Evolutionary conservation across 345 rosid genomes (phyloP), one percentile per base, ranked within the genome.

Genomic region (Salix exigua): DNA sequence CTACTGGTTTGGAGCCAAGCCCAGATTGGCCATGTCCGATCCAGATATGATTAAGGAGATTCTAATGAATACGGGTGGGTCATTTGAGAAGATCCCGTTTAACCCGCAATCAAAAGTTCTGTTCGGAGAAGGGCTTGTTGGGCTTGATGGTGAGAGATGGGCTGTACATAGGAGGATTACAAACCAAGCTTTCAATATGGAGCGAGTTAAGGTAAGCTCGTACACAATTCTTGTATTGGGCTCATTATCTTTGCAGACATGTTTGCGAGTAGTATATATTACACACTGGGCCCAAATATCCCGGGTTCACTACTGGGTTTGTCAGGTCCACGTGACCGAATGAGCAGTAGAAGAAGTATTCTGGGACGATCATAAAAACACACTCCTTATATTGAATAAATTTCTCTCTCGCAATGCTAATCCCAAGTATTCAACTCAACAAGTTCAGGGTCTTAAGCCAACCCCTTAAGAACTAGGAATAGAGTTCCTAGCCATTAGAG

Each of bases 1-100:
- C 5, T 93, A 82, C 81, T 91, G 97, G 97, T 93, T 93, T 66
- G 99, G 99, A 69, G 77, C 85, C 38, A 81, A 63, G 71, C 92
- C 97, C 11, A 88, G 94, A 80, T 76, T 95, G 74, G 92, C 89
- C 3, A 64, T 87, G 16, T 84, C 90, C 66, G 92, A 95, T 75
- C 91, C 86, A 73, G 88, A 66, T 7, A 75, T 88, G 80, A 88
- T 95, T 53, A 88, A 90, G 80, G 94, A 90, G 78, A 83, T 88
- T 40, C 79, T 90, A 17, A 62, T 82, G 83, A 84, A 78, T 30
- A 80, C 85, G 1, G 73, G 73, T 42, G 87, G 89, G 42, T 83
- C 85, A 26, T 88, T 84, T 66, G 88, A 73, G 44, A 87, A 78
- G 75, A 4, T 85, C 28, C 67, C 42, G 68, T 79, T 73, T 21